A percentile compares a stretch with the other conserved stretches of the same genome.
These are phyloP conservation scores for Penicillium sp. DNA, from an alignment of 2,329 filamentous ascomycete species.

Conservation along the genomic window DNA sequence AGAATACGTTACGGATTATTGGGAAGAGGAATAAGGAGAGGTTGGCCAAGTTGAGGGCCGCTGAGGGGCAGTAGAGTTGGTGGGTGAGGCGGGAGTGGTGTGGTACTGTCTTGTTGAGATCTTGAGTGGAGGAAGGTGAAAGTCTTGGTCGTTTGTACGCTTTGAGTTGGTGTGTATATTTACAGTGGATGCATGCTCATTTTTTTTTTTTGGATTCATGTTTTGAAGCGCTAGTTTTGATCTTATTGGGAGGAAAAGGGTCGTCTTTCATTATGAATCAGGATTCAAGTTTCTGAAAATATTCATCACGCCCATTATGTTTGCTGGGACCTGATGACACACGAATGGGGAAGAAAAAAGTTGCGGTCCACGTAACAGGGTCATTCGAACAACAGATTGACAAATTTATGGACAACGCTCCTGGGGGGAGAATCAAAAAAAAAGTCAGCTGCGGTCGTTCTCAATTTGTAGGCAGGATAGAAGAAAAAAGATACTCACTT, in stretches of 20 bases:
- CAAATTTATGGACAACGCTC: conserved; percentile 19
- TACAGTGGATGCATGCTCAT: too few species aligned
- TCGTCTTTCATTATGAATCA: too few species aligned
- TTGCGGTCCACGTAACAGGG: neutral
- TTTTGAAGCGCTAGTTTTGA: too few species aligned
- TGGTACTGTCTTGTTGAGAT: too few species aligned
- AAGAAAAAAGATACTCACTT: conserved; percentile 38
- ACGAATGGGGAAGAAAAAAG: neutral
- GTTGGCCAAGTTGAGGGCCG: conserved; percentile 49
- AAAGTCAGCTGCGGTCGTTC: neutral
- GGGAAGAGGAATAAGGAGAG: conserved; percentile 63
- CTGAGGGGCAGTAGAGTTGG: conserved; percentile 1
- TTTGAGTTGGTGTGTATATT: too few species aligned
- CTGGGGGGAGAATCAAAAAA: conserved; percentile 13
- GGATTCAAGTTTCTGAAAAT: too few species aligned
- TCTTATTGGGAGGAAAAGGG: too few species aligned
- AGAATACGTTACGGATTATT: conserved; percentile 61
- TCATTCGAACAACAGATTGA: conserved; percentile 19
- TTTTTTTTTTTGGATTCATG: too few species aligned
- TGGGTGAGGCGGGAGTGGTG: too few species aligned
- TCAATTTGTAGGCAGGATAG: too few species aligned
- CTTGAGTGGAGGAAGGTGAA: too few species aligned
- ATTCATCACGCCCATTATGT: neutral
- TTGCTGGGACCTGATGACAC: neutral
- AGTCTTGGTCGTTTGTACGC: too few species aligned